phyloP scores from a whole-genome alignment of 2,329 filamentous ascomycete species.

The Colletotrichum neosansevieriae region DNA sequence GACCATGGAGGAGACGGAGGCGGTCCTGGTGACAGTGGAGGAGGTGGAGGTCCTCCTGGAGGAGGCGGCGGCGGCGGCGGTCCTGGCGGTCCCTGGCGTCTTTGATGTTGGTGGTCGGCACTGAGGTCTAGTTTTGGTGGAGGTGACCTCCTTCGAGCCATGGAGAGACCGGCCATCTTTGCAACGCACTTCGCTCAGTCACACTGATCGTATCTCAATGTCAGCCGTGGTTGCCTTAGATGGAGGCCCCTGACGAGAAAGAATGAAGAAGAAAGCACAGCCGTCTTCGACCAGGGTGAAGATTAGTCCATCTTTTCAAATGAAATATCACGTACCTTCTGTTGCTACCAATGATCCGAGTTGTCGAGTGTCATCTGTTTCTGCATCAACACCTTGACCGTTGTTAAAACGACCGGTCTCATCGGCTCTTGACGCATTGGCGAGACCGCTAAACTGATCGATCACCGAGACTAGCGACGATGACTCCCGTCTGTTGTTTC shows the following conservation, averaged over 20 bases:
- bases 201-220: neutral
- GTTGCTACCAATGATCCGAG: neutral
- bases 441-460: neutral
- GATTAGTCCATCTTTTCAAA: neutral
- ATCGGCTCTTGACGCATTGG: neutral
- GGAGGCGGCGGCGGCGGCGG: neutral
- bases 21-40: neutral
- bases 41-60: neutral
- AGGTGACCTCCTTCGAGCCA: neutral
- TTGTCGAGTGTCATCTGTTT: neutral
- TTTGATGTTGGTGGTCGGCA: neutral
- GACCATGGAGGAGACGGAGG: neutral
- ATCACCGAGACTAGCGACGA: neutral
- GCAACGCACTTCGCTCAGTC: neutral
- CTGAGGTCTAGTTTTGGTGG: neutral
- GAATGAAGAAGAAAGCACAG: neutral
- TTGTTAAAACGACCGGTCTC: neutral
- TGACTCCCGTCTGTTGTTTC: no score
- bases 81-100: neutral
- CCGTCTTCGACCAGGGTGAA: neutral
- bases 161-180: neutral
- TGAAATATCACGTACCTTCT: neutral
- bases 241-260: neutral
- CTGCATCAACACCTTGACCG: neutral
- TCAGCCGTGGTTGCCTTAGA: neutral